Percentiles rank a stretch among this genome's conserved stretches.
phyloP scores from a whole-genome alignment of 1,284 basidiomycete species.

The Rhodotorula sp. region DNA sequence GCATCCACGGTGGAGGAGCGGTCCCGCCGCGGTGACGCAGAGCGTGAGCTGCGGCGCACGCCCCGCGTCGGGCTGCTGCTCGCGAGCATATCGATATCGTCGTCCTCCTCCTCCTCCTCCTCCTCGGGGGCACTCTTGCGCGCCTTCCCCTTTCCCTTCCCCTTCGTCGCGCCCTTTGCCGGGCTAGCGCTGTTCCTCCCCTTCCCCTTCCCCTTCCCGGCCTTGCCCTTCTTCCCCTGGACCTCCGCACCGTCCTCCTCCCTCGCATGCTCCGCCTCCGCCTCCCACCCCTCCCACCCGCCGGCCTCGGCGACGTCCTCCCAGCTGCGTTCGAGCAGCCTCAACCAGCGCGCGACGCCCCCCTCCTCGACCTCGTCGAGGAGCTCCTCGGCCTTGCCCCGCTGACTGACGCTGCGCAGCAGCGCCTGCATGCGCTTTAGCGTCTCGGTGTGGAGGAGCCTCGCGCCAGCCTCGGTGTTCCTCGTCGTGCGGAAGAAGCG shows the following conservation, averaged over 20 bases:
- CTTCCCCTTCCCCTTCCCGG: conserved; percentile 41
- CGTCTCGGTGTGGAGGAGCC: conserved; percentile 19
- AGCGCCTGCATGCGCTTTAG: conserved; percentile 17
- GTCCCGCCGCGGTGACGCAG: conserved; percentile 51
- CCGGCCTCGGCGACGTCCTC: conserved; percentile 67
- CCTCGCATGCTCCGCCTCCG: conserved; percentile 22
- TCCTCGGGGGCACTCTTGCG: conserved; percentile 48
- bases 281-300: conserved; percentile 60
- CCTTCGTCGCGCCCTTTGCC: conserved; percentile 13
- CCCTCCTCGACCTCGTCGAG: conserved; percentile 60
- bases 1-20: conserved; percentile 38
- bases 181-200: conserved; percentile 49
- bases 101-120: conserved; percentile 45
- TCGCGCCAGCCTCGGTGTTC: conserved; percentile 9
- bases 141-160: conserved; percentile 33
- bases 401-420: conserved; percentile 1
- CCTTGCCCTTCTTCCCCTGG: conserved; percentile 50
- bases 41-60: conserved; percentile 36
- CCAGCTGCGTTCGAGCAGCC: conserved; percentile 74
- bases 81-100: conserved; percentile 1
- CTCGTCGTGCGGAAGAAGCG: conserved; percentile 24
- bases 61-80: conserved; percentile 30
- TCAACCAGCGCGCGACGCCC: conserved; percentile 65
- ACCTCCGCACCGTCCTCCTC: neutral
- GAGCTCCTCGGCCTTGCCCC: conserved; percentile 29